phyloP scores from a whole-genome alignment of 768 basidiomycete genomes.

The Sarcomyxa edulis region DNA sequence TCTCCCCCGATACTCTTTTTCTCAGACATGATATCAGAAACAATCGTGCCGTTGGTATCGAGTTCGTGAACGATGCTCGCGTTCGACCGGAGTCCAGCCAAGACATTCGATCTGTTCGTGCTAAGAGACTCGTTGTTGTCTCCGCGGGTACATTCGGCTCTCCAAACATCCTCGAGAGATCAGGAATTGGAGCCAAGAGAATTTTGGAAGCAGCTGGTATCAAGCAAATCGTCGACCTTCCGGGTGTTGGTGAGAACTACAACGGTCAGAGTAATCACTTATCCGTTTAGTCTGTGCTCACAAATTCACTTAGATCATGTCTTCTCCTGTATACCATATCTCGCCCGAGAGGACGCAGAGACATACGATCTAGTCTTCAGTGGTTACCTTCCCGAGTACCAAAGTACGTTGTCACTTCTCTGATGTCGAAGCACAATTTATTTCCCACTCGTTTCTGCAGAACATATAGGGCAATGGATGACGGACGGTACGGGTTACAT shows the following conservation, averaged over 20 bases:
- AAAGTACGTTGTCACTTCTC: no score
- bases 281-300: no score
- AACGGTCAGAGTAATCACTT: conserved; percentile 30
- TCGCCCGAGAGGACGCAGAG: conserved; percentile 37
- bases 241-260: conserved; percentile 73
- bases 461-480: conserved; percentile 20
- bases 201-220: conserved; percentile 46
- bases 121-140: conserved; percentile 42
- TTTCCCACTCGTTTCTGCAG: conserved; percentile 10
- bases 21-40: conserved; percentile 23
- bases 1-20: not conserved
- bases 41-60: conserved; percentile 43
- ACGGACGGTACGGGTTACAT: conserved; percentile 40
- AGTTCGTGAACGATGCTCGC: conserved; percentile 37
- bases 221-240: conserved; percentile 51
- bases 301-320: conserved; percentile 41
- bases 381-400: conserved; percentile 27
- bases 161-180: conserved; percentile 52
- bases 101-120: conserved; percentile 20
- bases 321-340: conserved; percentile 29
- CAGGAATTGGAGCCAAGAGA: conserved; percentile 58
- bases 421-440: conserved; percentile 11
- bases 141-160: conserved; percentile 53
- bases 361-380: conserved; percentile 46
- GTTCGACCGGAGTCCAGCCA: conserved; percentile 16